Conservation (phyloP, 2,329 filamentous ascomycete genomes). For the Westerdykella ornata region DNA sequence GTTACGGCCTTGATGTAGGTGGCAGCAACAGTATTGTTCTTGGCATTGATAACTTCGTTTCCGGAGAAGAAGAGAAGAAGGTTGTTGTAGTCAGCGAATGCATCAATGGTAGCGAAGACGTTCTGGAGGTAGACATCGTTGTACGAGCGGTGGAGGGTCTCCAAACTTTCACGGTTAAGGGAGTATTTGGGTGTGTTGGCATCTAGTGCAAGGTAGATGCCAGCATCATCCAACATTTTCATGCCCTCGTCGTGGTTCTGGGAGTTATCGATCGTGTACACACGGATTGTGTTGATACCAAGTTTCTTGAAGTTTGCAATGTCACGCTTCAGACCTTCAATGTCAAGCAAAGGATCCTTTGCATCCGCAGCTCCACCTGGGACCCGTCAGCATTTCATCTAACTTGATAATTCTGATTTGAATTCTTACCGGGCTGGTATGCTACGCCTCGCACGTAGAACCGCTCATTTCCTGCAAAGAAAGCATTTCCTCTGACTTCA, state of each 20-base stretch:
- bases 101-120: slow-evolving; percentile 73
- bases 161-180: slow-evolving; percentile 66
- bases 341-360: slow-evolving; percentile 68
- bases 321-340: slow-evolving; percentile 64
- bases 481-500: slow-evolving; percentile 57
- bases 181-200: slow-evolving; percentile 86
- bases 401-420: slow-evolving; percentile 6
- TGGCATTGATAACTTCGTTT: slow-evolving; percentile 69
- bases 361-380: slow-evolving; percentile 38
- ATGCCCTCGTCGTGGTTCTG: slow-evolving; percentile 78
- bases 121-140: slow-evolving; percentile 78
- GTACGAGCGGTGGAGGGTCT: slow-evolving; percentile 57
- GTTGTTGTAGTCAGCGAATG: slow-evolving; percentile 76
- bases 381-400: neutral
- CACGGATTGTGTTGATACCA: slow-evolving; percentile 83
- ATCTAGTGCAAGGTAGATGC: slow-evolving; percentile 87
- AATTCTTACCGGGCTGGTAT: slow-evolving; percentile 54
- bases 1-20: slow-evolving; percentile 68
- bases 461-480: slow-evolving; percentile 55
- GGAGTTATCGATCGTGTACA: slow-evolving; percentile 89
- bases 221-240: slow-evolving; percentile 68
- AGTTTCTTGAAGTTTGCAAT: slow-evolving; percentile 75
- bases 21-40: slow-evolving; percentile 57
- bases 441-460: slow-evolving; percentile 58
- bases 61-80: slow-evolving; percentile 76